Base-by-base conservation (phyloP, 2,329 filamentous ascomycete genomes). In the Verticillium klebahnii region DNA sequence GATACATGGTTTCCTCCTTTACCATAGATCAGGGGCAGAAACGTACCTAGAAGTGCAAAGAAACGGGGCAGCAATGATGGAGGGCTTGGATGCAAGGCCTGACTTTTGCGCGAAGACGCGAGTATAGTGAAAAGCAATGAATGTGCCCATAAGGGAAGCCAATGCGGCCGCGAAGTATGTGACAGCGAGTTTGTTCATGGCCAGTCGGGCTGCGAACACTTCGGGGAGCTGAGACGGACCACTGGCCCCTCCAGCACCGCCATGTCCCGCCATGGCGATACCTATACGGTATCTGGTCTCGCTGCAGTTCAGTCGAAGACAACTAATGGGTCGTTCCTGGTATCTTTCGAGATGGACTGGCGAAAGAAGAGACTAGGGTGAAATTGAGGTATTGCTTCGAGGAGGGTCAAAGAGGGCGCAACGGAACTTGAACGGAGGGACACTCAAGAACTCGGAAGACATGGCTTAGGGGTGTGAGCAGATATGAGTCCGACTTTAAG, bases 141-240 rank as follows among this genome's bases (percentile, higher is more conserved):
- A 60, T 32, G 60, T 15, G 5, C 45, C 58, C 54, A 64, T 62
- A 29, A 65, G 19, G 29, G 36, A 7, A 25, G 50, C 37, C 23
- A 66, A 32, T 5, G 65, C 59, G 5, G 60, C 62, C 3, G 68
- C 64, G 57, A 67, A 73, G 56, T 67, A 63, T 3, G 50, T 56
- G 61, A 71, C 67, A 9, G 67, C 65, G 54, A 72, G 63, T 34
- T 67, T 62, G 56, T 74, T 73, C 58, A 71, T 64, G 25, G 45
- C 59, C 7, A 36, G 56, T 15, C 67, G 59, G 57, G 58, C 59
- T 9, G 63, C 67, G 36, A 65, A 68, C 3, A 62, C 39, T 56
- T 36, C 31, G 23, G 54, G 54, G 25, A 56, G 9, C 29, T 17
- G 54, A 17, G 54, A 56, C 31, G 54, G 54, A 12, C 54, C 54